Percentiles rank a stretch among this genome's conserved stretches.
These are phyloP conservation scores for Apostasia shenzhenica DNA, from an alignment of 106 monocot genomes.

Conservation along the genomic window DNA sequence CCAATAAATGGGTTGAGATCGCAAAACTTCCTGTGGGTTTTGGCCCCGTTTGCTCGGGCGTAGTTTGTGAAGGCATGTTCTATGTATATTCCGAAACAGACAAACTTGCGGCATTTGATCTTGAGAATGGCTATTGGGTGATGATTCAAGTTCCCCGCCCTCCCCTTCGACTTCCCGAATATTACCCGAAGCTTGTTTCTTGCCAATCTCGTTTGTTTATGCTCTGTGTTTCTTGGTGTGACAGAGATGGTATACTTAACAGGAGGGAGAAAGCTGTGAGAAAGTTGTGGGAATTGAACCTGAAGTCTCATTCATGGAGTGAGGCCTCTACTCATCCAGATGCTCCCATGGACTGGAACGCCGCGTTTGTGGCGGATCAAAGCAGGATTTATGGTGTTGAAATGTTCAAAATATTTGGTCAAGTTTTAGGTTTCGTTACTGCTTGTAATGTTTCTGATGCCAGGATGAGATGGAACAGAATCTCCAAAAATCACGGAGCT, in stretches of 20 bases:
- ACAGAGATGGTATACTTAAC: conserved; percentile 19
- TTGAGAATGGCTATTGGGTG: conserved; percentile 56
- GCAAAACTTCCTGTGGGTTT: conserved; percentile 50
- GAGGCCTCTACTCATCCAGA: conserved; percentile 81
- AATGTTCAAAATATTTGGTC: conserved; percentile 85
- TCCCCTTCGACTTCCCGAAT: conserved; percentile 46
- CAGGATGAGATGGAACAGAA: conserved; percentile 39
- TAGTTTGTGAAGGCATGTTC: conserved; percentile 46
- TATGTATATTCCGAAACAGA: conserved; percentile 55
- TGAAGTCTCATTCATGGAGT: conserved; percentile 25
- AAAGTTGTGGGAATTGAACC: conserved; percentile 72
- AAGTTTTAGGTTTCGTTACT: conserved; percentile 71
- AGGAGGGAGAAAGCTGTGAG: conserved; percentile 59
- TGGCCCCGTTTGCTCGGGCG: conserved; percentile 65
- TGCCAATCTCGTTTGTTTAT: conserved; percentile 53
- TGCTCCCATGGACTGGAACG: conserved; percentile 83
- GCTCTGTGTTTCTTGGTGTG: conserved; percentile 74
- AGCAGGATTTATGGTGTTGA: conserved; percentile 69
- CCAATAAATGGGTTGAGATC: conserved; percentile 58
- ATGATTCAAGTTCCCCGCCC: conserved; percentile 34
- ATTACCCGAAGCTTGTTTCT: conserved; percentile 56
- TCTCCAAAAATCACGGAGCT: conserved; percentile 47
- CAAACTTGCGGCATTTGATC: conserved; percentile 60
- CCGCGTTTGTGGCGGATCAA: conserved; percentile 36
- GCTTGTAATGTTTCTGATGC: conserved; percentile 42